Evolutionary conservation across 1,284 basidiomycete genomes (phyloP), one percentile per base, ranked within the genome.

Genomic region (Ustilago loliicola): DNA sequence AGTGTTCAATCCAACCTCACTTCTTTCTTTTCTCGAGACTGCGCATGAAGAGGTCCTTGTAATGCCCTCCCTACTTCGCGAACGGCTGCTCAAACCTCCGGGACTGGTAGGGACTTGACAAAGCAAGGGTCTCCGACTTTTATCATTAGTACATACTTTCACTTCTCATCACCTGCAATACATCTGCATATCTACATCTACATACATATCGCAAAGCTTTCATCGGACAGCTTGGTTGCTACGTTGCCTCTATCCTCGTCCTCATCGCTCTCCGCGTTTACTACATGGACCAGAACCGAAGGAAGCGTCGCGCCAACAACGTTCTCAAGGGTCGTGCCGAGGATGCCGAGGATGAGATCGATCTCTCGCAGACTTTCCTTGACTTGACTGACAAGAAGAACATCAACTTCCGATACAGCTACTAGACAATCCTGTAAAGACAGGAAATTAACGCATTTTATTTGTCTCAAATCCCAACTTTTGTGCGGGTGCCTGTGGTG

Each of bases 181-280:
- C n/a, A n/a, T n/a, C n/a, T n/a, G n/a, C n/a, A n/a, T n/a, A n/a
- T n/a, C n/a, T n/a, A n/a, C n/a, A n/a, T n/a, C n/a, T n/a, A n/a
- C n/a, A n/a, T n/a, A n/a, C n/a, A n/a, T n/a, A n/a, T n/a, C 6
- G 36, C 6, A 38, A 87, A 48, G 89, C 89, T 1, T 90, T 90
- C 72, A 83, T 89, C 34, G 88, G 86, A 1, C 90, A 90, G 63
- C 87, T 90, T 36, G 86, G 89, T 38, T 87, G 90, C 62, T 90
- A 90, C 68, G 88, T 86, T 27, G 77, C 90, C 29, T 89, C 90
- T 73, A 84, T 90, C 29, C 38, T 66, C 7, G 79, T 80, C 11
- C 83, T 87, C 5, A 72, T 88, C 13, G 77, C 87, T 53, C 85
- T 90, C 45, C 88, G 90, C 21, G 36, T 88, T 13, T 87, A 87